Percentiles rank a stretch among this genome's conserved stretches.
Evolutionary conservation across 2,329 filamentous ascomycete genomes (phyloP).

Genomic region (Fusarium coicis): DNA sequence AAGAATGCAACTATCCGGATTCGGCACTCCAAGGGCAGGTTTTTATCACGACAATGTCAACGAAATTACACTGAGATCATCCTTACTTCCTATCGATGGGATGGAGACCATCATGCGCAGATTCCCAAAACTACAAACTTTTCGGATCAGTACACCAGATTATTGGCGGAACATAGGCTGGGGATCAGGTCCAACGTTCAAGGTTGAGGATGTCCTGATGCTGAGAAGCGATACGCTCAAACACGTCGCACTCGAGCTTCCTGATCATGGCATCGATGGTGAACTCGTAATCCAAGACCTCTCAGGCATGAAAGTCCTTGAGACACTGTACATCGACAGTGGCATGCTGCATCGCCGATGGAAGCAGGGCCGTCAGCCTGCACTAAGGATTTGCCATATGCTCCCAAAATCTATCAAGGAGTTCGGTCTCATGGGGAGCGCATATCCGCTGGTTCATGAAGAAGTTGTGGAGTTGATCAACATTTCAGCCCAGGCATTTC

Average conservation of each 20-base stretch:
- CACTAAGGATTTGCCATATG: background rate
- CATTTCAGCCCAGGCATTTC: background rate
- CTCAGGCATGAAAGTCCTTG: background rate
- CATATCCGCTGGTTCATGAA: background rate
- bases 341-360: background rate
- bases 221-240: background rate
- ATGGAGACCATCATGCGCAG: background rate
- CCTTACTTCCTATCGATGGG: rapidly evolving
- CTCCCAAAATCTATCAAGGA: background rate
- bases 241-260: background rate
- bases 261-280: rapidly evolving
- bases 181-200: too few species aligned
- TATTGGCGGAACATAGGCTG: too few species aligned
- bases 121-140: background rate
- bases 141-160: background rate
- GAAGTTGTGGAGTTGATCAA: background rate
- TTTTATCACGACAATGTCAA: background rate
- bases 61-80: background rate
- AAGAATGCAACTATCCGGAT: background rate
- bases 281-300: background rate
- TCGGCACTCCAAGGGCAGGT: rapidly evolving
- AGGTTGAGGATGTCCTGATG: background rate
- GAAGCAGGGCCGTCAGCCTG: background rate
- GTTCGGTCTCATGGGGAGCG: background rate
- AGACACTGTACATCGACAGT: background rate